phyloP scores from a whole-genome alignment of 331 rosid genomes.

The Saraca asoca region DNA sequence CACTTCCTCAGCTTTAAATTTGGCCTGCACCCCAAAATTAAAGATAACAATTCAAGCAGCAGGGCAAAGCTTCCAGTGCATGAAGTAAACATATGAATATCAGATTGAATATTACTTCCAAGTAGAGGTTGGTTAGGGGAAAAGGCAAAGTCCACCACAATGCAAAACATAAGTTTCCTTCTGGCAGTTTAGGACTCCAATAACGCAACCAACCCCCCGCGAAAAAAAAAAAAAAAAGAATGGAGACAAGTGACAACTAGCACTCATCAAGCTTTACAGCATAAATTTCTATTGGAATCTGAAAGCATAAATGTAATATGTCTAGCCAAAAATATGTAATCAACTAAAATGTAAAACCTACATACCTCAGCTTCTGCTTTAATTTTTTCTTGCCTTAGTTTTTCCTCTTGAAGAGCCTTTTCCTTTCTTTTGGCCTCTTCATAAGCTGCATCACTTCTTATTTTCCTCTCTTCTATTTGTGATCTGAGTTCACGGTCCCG shows the following conservation, averaged over 20 bases:
- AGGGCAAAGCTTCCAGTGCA: conserved; percentile 22
- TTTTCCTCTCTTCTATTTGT: conserved; percentile 90
- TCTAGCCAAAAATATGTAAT: conserved; percentile 24
- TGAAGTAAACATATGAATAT: conserved; percentile 7
- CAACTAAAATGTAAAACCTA: conserved; percentile 34
- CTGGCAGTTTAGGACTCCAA: conserved; percentile 21
- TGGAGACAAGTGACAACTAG: conserved; percentile 26
- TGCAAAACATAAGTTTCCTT: conserved; percentile 2
- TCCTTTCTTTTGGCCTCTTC: conserved; percentile 90
- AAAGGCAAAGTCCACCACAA: conserved; percentile 15
- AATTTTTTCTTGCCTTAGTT: conserved; percentile 73
- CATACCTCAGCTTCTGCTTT: conserved; percentile 83
- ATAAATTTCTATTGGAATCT: conserved; percentile 29
- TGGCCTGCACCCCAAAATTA: conserved; percentile 56
- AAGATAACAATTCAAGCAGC: conserved; percentile 27
- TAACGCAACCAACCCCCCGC: background rate
- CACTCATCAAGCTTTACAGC: conserved; percentile 20
- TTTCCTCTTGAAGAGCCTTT: conserved; percentile 76
- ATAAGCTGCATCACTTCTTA: conserved; percentile 83
- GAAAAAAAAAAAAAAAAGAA: too few species aligned
- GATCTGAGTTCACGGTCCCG: conserved; percentile 78
- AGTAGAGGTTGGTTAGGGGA: conserved; percentile 1
- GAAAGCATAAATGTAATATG: conserved; percentile 2
- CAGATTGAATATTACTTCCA: background rate
- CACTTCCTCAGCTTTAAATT: conserved; percentile 73